phyloP scores from a whole-genome alignment of 495 filamentous ascomycete species.

The Penicillium egyptiacum region DNA sequence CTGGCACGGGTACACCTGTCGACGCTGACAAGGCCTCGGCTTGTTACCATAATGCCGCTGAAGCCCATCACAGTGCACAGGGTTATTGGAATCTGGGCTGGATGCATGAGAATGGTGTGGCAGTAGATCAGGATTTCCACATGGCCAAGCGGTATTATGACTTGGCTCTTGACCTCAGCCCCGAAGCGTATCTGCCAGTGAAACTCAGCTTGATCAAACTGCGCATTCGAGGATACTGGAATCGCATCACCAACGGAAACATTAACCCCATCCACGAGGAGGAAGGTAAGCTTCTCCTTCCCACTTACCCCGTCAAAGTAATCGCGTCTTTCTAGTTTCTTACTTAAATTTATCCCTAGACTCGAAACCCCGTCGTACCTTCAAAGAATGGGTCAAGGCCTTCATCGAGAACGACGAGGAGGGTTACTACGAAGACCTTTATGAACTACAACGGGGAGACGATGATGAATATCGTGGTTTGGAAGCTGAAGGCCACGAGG shows the following conservation, averaged over 20 bases:
- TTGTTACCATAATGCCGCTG: conserved; percentile 89
- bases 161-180: conserved; percentile 82
- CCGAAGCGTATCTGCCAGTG: conserved; percentile 93
- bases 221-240: conserved; percentile 84
- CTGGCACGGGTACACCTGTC: conserved; percentile 65
- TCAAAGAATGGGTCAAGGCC: conserved; percentile 79
- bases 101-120: conserved; percentile 99
- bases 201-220: conserved; percentile 85
- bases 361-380: conserved; percentile 67
- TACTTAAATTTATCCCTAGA: conserved; percentile 38
- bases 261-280: conserved; percentile 90
- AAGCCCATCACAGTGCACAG: conserved; percentile 87
- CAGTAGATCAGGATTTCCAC: conserved; percentile 93
- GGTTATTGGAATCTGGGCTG: conserved; percentile 97
- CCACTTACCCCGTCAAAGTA: not conserved
- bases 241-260: conserved; percentile 81
- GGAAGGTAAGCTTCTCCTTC: conserved; percentile 58
- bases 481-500: conserved; percentile 50
- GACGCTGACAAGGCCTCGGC: conserved; percentile 87
- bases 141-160: conserved; percentile 97
- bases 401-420: conserved; percentile 74
- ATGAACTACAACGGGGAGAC: conserved; percentile 55
- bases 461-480: conserved; percentile 59
- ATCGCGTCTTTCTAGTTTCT: not conserved
- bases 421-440: conserved; percentile 50